phyloP scores from a whole-genome alignment of 2,329 filamentous ascomycete genomes.

The Whalleya microplaca region DNA sequence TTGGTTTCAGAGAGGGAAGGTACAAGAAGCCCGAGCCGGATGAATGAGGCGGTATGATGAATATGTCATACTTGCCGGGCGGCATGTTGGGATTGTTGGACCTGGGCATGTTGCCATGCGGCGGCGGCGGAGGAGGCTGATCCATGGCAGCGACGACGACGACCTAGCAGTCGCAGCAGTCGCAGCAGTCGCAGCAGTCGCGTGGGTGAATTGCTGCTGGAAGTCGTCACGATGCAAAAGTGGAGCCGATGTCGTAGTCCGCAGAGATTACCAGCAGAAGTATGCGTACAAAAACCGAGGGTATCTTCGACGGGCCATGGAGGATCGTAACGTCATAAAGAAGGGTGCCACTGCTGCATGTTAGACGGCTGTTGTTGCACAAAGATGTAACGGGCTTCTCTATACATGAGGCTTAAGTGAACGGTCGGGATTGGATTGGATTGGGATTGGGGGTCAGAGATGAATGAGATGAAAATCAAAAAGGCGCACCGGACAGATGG shows the following conservation, averaged over 20 bases:
- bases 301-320: conserved; percentile 44
- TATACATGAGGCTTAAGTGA: neutral
- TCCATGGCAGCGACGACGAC: conserved; percentile 52
- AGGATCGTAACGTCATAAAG: conserved; percentile 37
- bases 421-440: neutral
- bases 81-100: conserved; percentile 68
- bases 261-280: conserved; percentile 33
- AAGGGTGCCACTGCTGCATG: conserved; percentile 13
- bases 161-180: conserved; percentile 25
- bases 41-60: conserved; percentile 92
- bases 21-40: conserved; percentile 90
- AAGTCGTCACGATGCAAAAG: conserved; percentile 11
- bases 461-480: conserved; percentile 11
- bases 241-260: conserved; percentile 7
- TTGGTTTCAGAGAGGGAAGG: conserved; percentile 84
- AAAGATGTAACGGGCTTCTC: neutral
- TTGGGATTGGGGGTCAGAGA: too few species aligned
- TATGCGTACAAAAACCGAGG: conserved; percentile 26
- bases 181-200: too few species aligned
- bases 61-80: conserved; percentile 93
- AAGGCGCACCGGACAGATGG: conserved; percentile 3
- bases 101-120: conserved; percentile 79
- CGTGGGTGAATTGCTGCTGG: conserved; percentile 4
- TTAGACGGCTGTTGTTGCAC: conserved; percentile 9
- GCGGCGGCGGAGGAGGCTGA: conserved; percentile 79